phyloP scores from a whole-genome alignment of 2,329 filamentous ascomycete species.

The Diaporthe eres region DNA sequence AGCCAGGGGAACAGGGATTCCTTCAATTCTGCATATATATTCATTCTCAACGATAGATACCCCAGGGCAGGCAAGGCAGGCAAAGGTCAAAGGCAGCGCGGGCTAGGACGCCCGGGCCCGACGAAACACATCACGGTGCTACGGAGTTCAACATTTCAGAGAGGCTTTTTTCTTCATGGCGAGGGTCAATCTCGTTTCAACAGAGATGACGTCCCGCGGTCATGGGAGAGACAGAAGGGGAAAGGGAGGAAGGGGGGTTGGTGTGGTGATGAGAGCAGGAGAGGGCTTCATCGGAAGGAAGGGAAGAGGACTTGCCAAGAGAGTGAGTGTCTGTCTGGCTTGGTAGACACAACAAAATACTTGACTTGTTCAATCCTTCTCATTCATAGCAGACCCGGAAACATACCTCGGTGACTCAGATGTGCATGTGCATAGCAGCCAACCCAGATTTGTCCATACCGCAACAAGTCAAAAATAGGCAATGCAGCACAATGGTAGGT shows the following conservation, averaged over 20 bases:
- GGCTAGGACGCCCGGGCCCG: conserved; percentile 46
- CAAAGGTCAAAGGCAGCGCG: not conserved
- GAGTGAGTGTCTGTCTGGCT: not conserved
- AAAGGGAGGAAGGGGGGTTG: too few species aligned
- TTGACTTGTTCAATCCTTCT: not conserved
- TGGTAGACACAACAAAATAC: not conserved
- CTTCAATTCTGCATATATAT: conserved; percentile 46
- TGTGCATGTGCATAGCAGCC: not conserved
- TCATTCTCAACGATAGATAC: conserved; percentile 44
- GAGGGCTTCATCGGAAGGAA: not conserved
- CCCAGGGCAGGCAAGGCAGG: conserved; percentile 16
- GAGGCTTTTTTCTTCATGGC: conserved; percentile 49
- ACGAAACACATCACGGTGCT: conserved; percentile 25
- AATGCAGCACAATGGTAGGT: not conserved
- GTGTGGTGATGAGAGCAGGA: not conserved
- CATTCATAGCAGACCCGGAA: not conserved
- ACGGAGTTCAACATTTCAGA: conserved; percentile 45
- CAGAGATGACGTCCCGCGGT: conserved; percentile 31
- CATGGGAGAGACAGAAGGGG: not conserved
- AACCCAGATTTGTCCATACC: not conserved
- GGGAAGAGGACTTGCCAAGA: not conserved
- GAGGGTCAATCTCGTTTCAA: conserved; percentile 37
- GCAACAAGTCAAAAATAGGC: not conserved
- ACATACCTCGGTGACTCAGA: not conserved
- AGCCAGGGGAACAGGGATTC: not conserved